Base-by-base conservation (phyloP, 768 basidiomycete species). In the Lepiota brunneoincarnata region DNA sequence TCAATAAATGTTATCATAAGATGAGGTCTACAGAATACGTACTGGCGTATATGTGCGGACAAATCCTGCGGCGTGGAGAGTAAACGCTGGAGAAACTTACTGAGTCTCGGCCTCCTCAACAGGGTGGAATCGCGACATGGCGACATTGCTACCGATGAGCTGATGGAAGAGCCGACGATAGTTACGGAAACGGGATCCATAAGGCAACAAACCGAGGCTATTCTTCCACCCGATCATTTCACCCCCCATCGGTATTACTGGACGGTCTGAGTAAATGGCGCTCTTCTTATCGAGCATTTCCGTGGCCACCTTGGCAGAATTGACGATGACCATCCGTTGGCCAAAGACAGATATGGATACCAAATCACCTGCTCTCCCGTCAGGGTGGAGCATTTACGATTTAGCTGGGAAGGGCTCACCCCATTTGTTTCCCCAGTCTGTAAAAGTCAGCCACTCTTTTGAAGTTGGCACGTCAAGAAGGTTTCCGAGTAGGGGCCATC, bases 211-310 rank as follows among this genome's bases (percentile, higher is more conserved):
- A 5, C 63, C 72, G 11, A 75, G 65, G 1, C 67, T 64, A 49
- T 70, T 63, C 49, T 70, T 73, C 71, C 73, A 73, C 0, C 71
- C 72, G 2, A 70, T 75, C 15, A 80, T 67, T 31, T 74, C 72
- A 14, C 71, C 73, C 7, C 70, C 69, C 73, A 78, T 75, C 26
- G 66, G 67, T 40, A 73, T 60, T 17, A 69, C 54, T 0, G 83
- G 80, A 28, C 83, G 70, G 62, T 84, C 81, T 14, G 83, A 84
- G 59, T 83, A 82, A 26, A 76, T 72, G 14, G 71, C 64, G 34
- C 81, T 75, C 51, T 75, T 78, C 56, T 74, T 76, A 26, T 82
- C 76, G 18, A 83, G 74, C 66, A 82, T 67, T 26, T 80, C 76
- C 17, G 69, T 61, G 2, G 80, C 79, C 1, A 60, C 51, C 21